Conservation (phyloP, 192 early-diverging fungal species). For the Entophlyctis helioformis region DNA sequence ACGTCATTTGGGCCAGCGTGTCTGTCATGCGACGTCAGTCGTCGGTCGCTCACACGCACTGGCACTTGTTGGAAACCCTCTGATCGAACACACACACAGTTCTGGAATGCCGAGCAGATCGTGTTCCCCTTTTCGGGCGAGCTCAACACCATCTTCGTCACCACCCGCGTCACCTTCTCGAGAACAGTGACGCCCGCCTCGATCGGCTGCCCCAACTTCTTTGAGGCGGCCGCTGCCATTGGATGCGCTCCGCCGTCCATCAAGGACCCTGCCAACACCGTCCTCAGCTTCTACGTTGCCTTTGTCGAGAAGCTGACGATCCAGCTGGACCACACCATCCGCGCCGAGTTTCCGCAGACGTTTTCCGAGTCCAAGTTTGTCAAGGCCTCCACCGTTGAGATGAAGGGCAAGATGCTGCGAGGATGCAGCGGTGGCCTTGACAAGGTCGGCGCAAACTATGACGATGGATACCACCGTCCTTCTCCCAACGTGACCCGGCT, state of each 20-base stretch:
- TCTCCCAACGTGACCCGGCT: constrained; percentile 2
- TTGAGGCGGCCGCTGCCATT: too few species aligned
- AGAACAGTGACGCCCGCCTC: constrained; percentile 3
- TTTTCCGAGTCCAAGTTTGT: background rate
- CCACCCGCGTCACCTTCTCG: constrained; percentile 16
- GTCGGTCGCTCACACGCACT: too few species aligned
- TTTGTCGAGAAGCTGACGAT: constrained; percentile 18
- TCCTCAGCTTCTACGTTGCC: constrained; percentile 15
- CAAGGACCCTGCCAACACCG: constrained; percentile 1
- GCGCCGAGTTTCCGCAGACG: constrained; percentile 1
- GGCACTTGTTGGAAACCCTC: too few species aligned
- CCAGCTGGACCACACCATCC: constrained; percentile 13
- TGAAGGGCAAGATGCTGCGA: constrained; percentile 4
- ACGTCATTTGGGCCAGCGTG: too few species aligned
- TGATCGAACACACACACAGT: too few species aligned
- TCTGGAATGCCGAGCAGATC: too few species aligned
- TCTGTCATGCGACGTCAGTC: too few species aligned
- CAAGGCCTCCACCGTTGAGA: background rate
- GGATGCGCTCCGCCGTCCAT: constrained; percentile 3
- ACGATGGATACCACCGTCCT: background rate
- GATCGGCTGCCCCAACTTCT: constrained; percentile 7
- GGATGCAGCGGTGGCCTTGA: background rate
- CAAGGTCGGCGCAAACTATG: too few species aligned
- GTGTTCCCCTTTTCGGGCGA: constrained; percentile 14
- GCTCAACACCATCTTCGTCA: constrained; percentile 16